Conservation (phyloP, 1,139 yeast species). For the Ogataea hybrid region DNA sequence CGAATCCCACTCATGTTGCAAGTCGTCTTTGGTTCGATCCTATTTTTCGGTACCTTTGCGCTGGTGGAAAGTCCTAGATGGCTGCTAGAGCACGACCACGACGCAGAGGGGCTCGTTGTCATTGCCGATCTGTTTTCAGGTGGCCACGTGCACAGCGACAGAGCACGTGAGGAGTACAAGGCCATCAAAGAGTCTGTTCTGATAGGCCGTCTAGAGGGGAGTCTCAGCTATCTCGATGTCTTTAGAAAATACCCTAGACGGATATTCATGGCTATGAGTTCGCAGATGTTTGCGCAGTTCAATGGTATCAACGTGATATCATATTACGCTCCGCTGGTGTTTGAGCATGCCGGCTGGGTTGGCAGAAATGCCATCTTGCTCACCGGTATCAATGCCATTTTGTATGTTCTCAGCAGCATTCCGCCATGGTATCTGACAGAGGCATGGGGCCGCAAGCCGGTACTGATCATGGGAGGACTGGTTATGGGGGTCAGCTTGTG, state of each 20-base stretch:
- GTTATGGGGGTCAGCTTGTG: slow-evolving; percentile 74
- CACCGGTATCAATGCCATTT: slow-evolving; percentile 86
- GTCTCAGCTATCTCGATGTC: slow-evolving; percentile 67
- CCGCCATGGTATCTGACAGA: slow-evolving; percentile 94
- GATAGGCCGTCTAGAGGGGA: slow-evolving; percentile 77
- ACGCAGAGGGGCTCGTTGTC: slow-evolving; percentile 82
- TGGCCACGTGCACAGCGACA: slow-evolving; percentile 51
- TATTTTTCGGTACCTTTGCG: slow-evolving; percentile 69
- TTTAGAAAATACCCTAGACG: slow-evolving; percentile 68
- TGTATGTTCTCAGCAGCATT: slow-evolving; percentile 72
- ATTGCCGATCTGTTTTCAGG: slow-evolving; percentile 77
- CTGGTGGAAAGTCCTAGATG: slow-evolving; percentile 90
- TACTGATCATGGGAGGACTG: slow-evolving; percentile 72
- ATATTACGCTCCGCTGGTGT: slow-evolving; percentile 90
- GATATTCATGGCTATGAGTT: slow-evolving; percentile 85
- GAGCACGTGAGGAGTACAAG: slow-evolving; percentile 68
- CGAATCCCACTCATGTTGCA: slow-evolving; percentile 77
- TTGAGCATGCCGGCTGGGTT: slow-evolving; percentile 93
- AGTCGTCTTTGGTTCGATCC: slow-evolving; percentile 66
- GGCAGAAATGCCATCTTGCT: slow-evolving; percentile 85
- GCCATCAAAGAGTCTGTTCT: slow-evolving; percentile 80
- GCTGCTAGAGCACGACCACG: slow-evolving; percentile 85
- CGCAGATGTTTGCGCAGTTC: slow-evolving; percentile 89
- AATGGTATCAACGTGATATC: slow-evolving; percentile 92
- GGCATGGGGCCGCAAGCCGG: slow-evolving; percentile 85